These are phyloP conservation scores for Arachis stenosperma DNA, from an alignment of 306 rosid species.

Conservation along the genomic window DNA sequence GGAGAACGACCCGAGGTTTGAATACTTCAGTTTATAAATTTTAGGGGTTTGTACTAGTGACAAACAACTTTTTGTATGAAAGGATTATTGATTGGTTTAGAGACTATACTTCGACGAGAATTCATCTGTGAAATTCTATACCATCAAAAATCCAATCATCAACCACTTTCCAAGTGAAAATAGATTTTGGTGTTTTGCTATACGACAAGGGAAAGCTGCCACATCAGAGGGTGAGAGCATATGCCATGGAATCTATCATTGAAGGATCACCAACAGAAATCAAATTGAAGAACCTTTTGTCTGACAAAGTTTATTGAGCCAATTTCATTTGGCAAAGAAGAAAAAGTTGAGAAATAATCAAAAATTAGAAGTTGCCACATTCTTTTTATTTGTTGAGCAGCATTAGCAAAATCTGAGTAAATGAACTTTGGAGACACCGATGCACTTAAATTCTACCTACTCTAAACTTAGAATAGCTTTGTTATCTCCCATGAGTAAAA, in stretches of 20 bases:
- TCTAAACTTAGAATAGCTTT: not conserved
- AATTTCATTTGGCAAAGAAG: not conserved
- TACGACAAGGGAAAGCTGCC: not conserved
- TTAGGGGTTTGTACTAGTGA: too few species aligned
- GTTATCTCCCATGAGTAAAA: not conserved
- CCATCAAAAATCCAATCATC: too few species aligned
- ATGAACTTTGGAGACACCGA: not conserved
- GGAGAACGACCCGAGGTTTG: too few species aligned
- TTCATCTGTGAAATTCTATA: too few species aligned
- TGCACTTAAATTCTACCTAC: not conserved
- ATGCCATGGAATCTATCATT: not conserved
- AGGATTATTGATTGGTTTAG: too few species aligned
- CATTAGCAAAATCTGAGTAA: not conserved
- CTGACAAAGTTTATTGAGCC: not conserved
- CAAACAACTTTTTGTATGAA: too few species aligned
- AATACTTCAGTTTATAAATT: too few species aligned
- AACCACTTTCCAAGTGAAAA: not conserved
- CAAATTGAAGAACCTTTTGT: not conserved
- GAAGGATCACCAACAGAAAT: constrained; percentile 14
- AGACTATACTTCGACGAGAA: too few species aligned
- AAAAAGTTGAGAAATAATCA: not conserved
- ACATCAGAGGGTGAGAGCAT: not conserved
- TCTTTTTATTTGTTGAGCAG: too few species aligned
- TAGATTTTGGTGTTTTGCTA: too few species aligned
- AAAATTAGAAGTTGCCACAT: too few species aligned